Conservation (phyloP, 225 moss, liverwort and hornwort species). For the Pseudoscleropodium purum region DNA sequence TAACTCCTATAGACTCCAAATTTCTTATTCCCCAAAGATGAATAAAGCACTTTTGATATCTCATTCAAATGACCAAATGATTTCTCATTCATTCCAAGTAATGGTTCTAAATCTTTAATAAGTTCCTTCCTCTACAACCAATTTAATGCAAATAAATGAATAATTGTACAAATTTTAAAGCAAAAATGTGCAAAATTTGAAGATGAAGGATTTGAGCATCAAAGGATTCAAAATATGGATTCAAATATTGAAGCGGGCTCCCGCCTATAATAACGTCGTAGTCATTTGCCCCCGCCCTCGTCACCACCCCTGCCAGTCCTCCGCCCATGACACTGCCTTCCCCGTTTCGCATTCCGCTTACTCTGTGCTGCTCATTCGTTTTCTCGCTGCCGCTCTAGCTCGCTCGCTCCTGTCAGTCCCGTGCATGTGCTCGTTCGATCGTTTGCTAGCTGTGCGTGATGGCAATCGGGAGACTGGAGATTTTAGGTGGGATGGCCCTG, state of each 20-base stretch:
- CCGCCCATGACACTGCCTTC: too few relatives aligned
- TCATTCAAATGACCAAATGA: not conserved
- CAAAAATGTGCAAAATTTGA: not conserved
- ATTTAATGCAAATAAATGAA: too few relatives aligned
- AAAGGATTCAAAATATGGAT: not conserved
- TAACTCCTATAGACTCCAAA: too few relatives aligned
- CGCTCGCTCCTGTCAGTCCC: not conserved
- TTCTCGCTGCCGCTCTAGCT: not conserved
- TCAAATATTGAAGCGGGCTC: not conserved
- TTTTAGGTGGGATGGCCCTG: not conserved
- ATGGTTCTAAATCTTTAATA: not conserved
- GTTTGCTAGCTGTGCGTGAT: not conserved
- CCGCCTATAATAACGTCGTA: not conserved
- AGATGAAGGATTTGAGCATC: not conserved
- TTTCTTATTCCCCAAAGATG: accelerated
- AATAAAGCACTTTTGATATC: not conserved
- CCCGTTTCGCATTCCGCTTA: too few relatives aligned
- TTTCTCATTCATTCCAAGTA: not conserved
- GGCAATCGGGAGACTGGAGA: not conserved
- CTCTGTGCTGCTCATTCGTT: not conserved
- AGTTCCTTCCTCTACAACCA: not conserved
- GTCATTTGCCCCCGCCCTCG: not conserved
- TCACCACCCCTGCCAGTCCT: not conserved
- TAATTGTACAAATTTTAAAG: not conserved
- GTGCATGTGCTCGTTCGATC: not conserved